phyloP scores from a whole-genome alignment of 164 flowering plant genomes.

The Taxillus chinensis region DNA sequence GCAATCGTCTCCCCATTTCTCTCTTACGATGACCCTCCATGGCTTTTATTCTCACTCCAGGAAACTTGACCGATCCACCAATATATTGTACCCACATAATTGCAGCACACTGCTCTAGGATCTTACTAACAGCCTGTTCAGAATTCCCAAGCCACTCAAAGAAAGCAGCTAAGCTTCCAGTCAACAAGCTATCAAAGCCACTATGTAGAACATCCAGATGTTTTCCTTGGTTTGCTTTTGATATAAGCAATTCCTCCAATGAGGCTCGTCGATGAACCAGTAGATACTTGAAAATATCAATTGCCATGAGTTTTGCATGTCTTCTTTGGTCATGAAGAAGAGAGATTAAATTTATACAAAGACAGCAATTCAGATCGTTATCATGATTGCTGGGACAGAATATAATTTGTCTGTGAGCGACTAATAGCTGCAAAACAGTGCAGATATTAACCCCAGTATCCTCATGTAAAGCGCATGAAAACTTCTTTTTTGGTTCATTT shows the following conservation, averaged over 20 bases:
- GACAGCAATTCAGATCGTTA: constrained; percentile 84
- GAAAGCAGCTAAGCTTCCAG: constrained; percentile 55
- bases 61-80: constrained; percentile 84
- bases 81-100: constrained; percentile 96
- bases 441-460: constrained; percentile 59
- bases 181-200: constrained; percentile 83
- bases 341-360: constrained; percentile 73
- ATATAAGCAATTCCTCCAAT: constrained; percentile 82
- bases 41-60: constrained; percentile 84
- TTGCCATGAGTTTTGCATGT: constrained; percentile 54
- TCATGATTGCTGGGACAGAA: constrained; percentile 92
- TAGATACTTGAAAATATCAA: constrained; percentile 71
- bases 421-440: constrained; percentile 73
- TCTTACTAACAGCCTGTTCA: constrained; percentile 60
- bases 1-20: constrained; percentile 68
- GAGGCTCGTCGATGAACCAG: constrained; percentile 85
- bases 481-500: constrained; percentile 45
- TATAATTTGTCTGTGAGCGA: constrained; percentile 75
- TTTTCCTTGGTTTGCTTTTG: constrained; percentile 78
- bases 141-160: constrained; percentile 74
- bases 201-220: constrained; percentile 80
- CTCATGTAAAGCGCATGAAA: constrained; percentile 26
- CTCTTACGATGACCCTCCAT: constrained; percentile 86
- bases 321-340: constrained; percentile 69
- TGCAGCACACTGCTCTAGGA: constrained; percentile 83